Evolutionary conservation across 2,329 filamentous ascomycete genomes (phyloP), one percentile per base, ranked within the genome.

Genomic region (Aspergillus sp.): DNA sequence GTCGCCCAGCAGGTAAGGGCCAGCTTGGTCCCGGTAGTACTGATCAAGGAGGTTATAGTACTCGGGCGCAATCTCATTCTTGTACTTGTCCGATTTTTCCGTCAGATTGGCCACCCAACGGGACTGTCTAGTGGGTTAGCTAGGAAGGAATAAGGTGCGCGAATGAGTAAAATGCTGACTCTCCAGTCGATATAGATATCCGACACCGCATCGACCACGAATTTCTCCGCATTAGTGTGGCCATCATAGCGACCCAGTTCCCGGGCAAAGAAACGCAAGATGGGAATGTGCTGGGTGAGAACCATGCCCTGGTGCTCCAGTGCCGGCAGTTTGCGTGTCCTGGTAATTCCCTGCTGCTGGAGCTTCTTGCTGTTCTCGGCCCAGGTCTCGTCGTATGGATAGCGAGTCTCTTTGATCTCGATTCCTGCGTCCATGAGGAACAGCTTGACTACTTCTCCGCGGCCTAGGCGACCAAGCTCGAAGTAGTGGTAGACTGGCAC

Each of bases 131-230:
- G 31, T 47, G 4, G 26, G 26, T 29, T 24, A 24, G 24, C 24
- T 24, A 24, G 24, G 24, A 24, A 24, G 24, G 24, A 24, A 24
- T 24, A 24, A 24, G 24, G 24, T 5, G 24, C 24, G 24, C 24
- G 24, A 6, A 24, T 24, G 24, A 4, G 24, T 24, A 24, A 14
- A 22, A 31, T 4, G 14, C 73, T 67, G 60, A 77, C 76, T 49
- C 76, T 69, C 76, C 76, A 78, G 46, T 78, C 76, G 7, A 74
- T 68, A 31, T 78, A 78, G 11, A 77, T 60, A 32, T 78, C 76
- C 1, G 75, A 58, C 0, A 77, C 73, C 1, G 70, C 66, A 58
- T 78, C 76, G 0, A 77, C 69, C 2, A 72, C 18, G 45, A 73
- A 77, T 56, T 77, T 78, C 22, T 78, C 76, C 2, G 65, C 60